Evolutionary conservation across 495 filamentous ascomycete genomes (phyloP).

Genomic region (Trichoderma virens): DNA sequence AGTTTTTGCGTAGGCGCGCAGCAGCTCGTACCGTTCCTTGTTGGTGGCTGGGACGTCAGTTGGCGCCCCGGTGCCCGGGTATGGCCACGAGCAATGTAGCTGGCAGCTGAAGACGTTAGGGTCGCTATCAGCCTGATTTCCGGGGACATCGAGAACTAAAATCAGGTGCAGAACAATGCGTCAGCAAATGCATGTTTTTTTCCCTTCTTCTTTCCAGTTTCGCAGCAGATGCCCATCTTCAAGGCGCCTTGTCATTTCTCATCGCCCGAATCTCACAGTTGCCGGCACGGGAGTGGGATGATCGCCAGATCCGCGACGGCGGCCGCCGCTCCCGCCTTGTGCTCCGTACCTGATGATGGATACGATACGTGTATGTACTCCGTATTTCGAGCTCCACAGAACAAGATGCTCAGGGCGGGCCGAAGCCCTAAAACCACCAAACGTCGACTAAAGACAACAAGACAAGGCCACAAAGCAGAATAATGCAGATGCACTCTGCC

Average conservation of each 20-base stretch:
- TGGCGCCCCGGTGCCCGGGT: slow-evolving; percentile 16
- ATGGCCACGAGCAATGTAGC: slow-evolving; percentile 46
- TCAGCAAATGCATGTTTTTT: not conserved
- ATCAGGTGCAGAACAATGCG: not conserved
- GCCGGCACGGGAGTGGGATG: not conserved
- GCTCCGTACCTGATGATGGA: not conserved
- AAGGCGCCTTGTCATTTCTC: not conserved
- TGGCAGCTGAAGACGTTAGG: slow-evolving; percentile 31
- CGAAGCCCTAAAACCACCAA: not conserved
- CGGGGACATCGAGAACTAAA: slow-evolving; percentile 27
- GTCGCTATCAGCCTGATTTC: slow-evolving; percentile 15
- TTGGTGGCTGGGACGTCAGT: slow-evolving; percentile 33
- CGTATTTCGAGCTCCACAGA: not conserved
- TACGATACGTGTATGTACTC: not conserved
- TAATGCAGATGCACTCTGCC: not conserved
- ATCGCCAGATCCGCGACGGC: slow-evolving; percentile 7
- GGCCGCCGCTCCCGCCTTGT: not conserved
- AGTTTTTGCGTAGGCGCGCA: slow-evolving; percentile 43
- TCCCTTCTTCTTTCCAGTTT: not conserved
- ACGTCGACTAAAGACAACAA: not conserved
- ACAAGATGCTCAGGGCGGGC: not conserved
- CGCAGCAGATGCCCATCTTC: not conserved
- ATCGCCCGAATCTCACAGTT: not conserved
- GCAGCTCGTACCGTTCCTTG: slow-evolving; percentile 36
- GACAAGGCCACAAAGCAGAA: not conserved